Conservation (phyloP, 208 protist genomes). For the Trypanosomatidae sp. region DNA sequence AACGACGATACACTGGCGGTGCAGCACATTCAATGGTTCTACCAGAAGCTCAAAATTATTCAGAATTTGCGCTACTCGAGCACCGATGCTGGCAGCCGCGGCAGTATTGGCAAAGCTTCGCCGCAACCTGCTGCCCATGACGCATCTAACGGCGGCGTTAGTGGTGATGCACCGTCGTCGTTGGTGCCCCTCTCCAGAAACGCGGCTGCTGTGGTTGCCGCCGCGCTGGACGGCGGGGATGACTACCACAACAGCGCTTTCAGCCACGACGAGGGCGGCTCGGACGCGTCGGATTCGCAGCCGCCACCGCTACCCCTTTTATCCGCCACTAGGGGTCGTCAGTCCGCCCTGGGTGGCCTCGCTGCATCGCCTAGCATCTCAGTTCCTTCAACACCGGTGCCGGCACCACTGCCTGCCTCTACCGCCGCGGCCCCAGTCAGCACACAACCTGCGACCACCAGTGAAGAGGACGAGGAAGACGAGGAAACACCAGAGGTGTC, state of each 20-base stretch:
- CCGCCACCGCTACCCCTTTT: constrained; percentile 17
- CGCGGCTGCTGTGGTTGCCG: constrained; percentile 19
- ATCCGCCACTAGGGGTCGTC: constrained; percentile 13
- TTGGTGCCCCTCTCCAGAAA: background rate
- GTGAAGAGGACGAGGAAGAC: constrained; percentile 37
- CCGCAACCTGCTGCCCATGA: background rate
- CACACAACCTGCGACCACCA: background rate
- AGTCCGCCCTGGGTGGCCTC: background rate
- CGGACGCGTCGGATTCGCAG: background rate
- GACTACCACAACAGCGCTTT: background rate
- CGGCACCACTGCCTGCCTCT: background rate
- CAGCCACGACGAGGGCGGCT: background rate
- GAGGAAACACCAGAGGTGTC: constrained; percentile 10
- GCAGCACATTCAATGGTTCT: constrained; percentile 57
- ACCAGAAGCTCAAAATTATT: constrained; percentile 45
- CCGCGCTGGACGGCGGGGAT: constrained; percentile 20
- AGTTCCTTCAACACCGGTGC: background rate
- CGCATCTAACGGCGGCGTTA: background rate
- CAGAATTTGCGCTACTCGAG: constrained; percentile 9
- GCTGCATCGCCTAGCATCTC: background rate
- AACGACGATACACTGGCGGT: constrained; percentile 56
- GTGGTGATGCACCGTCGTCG: background rate
- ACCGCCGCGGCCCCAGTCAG: background rate
- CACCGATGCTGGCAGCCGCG: background rate
- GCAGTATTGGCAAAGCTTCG: background rate